Base-by-base conservation (phyloP, 2,329 filamentous ascomycete genomes). In the Sphaerulina populicola region DNA sequence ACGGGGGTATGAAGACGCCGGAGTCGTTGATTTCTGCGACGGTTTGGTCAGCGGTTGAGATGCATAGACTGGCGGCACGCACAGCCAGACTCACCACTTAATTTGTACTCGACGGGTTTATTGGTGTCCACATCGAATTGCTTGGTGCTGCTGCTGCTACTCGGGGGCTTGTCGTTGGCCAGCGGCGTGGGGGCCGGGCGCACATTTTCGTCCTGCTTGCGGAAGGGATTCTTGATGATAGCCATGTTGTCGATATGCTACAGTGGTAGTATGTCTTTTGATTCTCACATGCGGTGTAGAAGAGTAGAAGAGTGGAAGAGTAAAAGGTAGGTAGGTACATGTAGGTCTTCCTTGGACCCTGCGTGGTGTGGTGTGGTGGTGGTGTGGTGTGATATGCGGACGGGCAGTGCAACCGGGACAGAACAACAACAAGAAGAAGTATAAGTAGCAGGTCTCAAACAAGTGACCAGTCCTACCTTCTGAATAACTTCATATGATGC, bases 1-100 rank as follows among this genome's bases (percentile, higher is more conserved):
- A 95, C n/a, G 91, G 91, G 79, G 91, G 91, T 60, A 97, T 80
- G 72, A 94, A 97, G 56, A 95, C 86, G 60, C 91, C 91, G 68
- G 86, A 94, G 71, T 94, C 90, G 67, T 94, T 94, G 69, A 97
- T 93, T 59, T 96, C 91, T 96, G 68, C 61, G 43, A 35, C 36
- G 27, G n/a, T n/a, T 35, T 29, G 30, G 35, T 49, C 47, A 49
- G 46, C 38, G 30, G 15, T 8, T 36, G 30, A 43, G 21, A 29
- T 9, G 2, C 35, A 12, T 18, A 30, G 10, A 40, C 23, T n/a
- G 10, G 12, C 8, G 39, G 4, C 49, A 30, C 35, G 38, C 37
- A 30, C 43, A 9, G 31, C 31, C 18, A 38, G 27, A 64, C 71
- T 61, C 66, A 77, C 74, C 74, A 64, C 74, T 76, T 62, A 77